Evolutionary conservation across 805 yeast genomes (phyloP), one percentile per base, ranked within the genome.

Genomic region (Isabelozyma rhagii): DNA sequence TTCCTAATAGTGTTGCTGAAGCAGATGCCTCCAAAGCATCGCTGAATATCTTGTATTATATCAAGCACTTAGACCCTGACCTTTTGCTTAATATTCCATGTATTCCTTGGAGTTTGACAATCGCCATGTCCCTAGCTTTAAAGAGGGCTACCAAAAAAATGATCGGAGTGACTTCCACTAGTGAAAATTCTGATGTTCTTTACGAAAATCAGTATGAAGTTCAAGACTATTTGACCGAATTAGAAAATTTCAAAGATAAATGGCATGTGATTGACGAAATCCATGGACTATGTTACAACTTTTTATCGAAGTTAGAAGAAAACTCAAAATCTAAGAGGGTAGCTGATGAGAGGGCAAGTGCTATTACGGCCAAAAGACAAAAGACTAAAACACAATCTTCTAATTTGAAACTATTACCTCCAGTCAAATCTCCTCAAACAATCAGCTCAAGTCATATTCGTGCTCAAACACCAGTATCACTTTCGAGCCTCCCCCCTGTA

Each of bases 221-320:
- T 34, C 57, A 60, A 44, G 62, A 59, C 27, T 59, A 56, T 46
- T 44, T 67, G 27, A 27, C 10, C 3, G 61, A 51, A 29, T 53
- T 67, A 36, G 60, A 59, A 18, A 54, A 58, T 43, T 62, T 58
- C 51, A 27, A 56, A 14, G 34, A 48, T 6, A 53, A 56, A 15
- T 67, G 69, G 69, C 59, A 61, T 60, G 54, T 64, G 10, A 63
- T 64, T 8, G 69, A 66, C 43, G 70, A 66, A 46, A 58, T 64
- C 31, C 55, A 58, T 41, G 51, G 55, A 39, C 48, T 64, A 18
- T 48, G 62, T 7, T 52, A 51, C 38, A 65, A 64, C 27, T 65
- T 62, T 45, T 47, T 53, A 7, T 52, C 55, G n/a, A 56, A 53
- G 42, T 47, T 62, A 29, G 49, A 52, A 27, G 41, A 39, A 47